Conservation (phyloP, 1,284 basidiomycete genomes). For the Apiotrichum veenhuisii region DNA sequence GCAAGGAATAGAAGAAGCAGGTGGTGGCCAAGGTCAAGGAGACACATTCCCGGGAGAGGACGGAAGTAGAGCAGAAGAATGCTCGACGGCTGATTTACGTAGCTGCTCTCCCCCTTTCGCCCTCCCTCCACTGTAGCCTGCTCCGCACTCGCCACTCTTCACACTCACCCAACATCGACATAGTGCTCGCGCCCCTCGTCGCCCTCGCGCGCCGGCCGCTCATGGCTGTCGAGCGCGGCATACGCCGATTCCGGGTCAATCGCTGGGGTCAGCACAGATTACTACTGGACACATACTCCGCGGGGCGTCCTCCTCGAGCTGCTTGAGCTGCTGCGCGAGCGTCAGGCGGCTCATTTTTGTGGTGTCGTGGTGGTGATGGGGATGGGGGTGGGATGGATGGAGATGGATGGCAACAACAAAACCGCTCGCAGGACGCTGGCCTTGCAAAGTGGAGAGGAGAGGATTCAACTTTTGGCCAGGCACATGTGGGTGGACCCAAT, state of each 20-base stretch:
- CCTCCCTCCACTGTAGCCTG: too few species aligned
- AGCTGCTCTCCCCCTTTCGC: too few species aligned
- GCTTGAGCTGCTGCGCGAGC: slow-evolving; percentile 60
- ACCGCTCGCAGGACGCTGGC: neutral
- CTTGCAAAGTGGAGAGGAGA: neutral
- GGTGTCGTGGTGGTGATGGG: neutral
- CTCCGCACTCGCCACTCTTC: too few species aligned
- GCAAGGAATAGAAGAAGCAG: too few species aligned
- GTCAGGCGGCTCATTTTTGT: neutral
- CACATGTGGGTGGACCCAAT: slow-evolving; percentile 6
- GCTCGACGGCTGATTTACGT: neutral
- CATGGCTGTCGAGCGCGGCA: slow-evolving; percentile 41
- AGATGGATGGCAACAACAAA: neutral
- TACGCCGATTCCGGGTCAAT: slow-evolving; percentile 69
- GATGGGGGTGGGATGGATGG: neutral
- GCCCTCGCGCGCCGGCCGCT: slow-evolving; percentile 25
- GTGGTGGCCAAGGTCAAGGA: too few species aligned
- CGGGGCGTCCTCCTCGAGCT: slow-evolving; percentile 60
- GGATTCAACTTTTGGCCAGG: slow-evolving; percentile 13
- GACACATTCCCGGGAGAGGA: too few species aligned
- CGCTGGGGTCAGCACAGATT: neutral
- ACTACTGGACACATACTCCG: slow-evolving; percentile 2
- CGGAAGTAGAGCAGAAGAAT: neutral
- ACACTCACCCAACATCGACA: slow-evolving; percentile 69
- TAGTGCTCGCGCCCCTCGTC: slow-evolving; percentile 66